Conservation (phyloP, 345 rosid species). For the Rubroshorea leprosula region DNA sequence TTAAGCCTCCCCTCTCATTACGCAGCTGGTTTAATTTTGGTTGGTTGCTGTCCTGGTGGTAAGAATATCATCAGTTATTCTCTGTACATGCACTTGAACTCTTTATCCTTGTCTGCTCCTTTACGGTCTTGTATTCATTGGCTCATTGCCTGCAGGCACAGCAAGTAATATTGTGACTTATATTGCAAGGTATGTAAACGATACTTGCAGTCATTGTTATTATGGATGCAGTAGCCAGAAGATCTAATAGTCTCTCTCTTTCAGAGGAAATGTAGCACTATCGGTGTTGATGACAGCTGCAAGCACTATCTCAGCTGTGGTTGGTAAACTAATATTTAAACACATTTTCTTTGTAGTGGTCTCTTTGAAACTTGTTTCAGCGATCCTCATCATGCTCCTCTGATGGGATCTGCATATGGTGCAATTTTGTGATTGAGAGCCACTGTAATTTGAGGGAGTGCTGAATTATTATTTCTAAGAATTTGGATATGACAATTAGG, state of each 20-base stretch:
- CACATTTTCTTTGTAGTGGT: constrained; percentile 2
- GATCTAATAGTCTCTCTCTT: constrained; percentile 27
- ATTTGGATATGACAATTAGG: too few relatives aligned
- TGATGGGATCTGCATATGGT: too few relatives aligned
- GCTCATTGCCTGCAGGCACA: constrained; percentile 76
- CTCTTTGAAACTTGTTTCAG: neutral
- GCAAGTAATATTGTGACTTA: constrained; percentile 91
- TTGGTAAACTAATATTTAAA: constrained; percentile 34
- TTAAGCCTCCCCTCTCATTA: constrained; percentile 75
- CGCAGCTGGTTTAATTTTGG: constrained; percentile 92
- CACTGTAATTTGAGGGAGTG: too few relatives aligned
- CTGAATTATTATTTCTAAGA: too few relatives aligned
- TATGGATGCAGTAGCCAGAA: constrained; percentile 9
- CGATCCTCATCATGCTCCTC: too few relatives aligned
- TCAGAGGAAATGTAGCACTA: constrained; percentile 85
- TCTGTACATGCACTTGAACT: constrained; percentile 1
- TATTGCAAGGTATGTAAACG: constrained; percentile 56
- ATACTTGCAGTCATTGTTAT: neutral
- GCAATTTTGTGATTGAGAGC: too few relatives aligned
- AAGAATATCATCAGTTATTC: constrained; percentile 12
- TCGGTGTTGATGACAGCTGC: constrained; percentile 92
- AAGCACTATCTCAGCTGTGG: constrained; percentile 89
- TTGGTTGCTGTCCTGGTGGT: constrained; percentile 97
- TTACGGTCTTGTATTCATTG: constrained; percentile 13
- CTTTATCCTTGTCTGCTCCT: constrained; percentile 8